Evolutionary conservation across 257 asterid genomes (phyloP).

Genomic region (Anisodus acutangulus): DNA sequence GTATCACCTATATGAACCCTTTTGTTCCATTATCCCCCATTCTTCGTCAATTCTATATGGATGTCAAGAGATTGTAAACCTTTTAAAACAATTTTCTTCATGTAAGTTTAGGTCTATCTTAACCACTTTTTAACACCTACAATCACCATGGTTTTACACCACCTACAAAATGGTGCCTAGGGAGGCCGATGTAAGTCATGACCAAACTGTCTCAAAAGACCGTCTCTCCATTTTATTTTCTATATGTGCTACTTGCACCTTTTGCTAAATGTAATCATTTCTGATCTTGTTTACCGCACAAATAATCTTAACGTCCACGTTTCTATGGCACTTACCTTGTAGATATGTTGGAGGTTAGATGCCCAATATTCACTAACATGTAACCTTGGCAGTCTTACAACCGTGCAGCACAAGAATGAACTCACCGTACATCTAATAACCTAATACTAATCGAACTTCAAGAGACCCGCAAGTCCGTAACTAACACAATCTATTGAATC

Average conservation of each 20-base stretch:
- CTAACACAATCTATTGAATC: not conserved
- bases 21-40: not conserved
- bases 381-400: slow-evolving; percentile 16
- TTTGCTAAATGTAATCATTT: not conserved
- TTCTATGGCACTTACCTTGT: not conserved
- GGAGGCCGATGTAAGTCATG: not conserved
- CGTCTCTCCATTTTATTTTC: not conserved
- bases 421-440: not conserved
- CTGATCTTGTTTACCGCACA: not conserved
- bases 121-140: not conserved
- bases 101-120: not conserved
- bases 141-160: not conserved
- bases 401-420: not conserved
- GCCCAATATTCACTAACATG: not conserved
- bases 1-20: not conserved
- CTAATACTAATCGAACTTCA: slow-evolving; percentile 21
- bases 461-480: not conserved
- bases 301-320: not conserved
- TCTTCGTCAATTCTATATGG: not conserved
- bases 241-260: not conserved
- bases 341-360: slow-evolving; percentile 13
- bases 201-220: not conserved
- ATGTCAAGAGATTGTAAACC: not conserved
- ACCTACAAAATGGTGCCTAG: too few species aligned
- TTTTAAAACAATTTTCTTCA: not conserved